phyloP scores from a whole-genome alignment of 2,329 filamentous ascomycete genomes.

The Cytospora leucostoma region DNA sequence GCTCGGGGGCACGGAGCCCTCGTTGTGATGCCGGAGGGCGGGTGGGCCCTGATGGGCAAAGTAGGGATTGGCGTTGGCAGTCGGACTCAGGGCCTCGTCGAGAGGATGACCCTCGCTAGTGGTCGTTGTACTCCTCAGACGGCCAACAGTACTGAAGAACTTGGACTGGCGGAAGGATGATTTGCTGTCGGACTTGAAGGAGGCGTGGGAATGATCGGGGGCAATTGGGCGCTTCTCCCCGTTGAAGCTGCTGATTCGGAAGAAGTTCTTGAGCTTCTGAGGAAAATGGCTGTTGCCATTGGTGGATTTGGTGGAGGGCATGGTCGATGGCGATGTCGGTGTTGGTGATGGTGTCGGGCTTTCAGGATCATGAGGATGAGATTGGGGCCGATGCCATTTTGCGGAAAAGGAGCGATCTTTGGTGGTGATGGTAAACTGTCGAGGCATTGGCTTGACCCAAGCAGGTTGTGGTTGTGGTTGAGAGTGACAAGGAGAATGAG shows the following conservation, averaged over 20 bases:
- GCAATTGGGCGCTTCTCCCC: constrained; percentile 31
- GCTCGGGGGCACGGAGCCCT: constrained; percentile 87
- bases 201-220: constrained; percentile 31
- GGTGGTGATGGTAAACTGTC: constrained; percentile 25
- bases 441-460: constrained; percentile 14
- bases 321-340: constrained; percentile 34
- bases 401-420: constrained; percentile 25
- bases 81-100: constrained; percentile 87
- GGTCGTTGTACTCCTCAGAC: constrained; percentile 86
- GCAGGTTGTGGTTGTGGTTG: background rate
- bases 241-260: constrained; percentile 62
- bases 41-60: constrained; percentile 96
- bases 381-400: constrained; percentile 27
- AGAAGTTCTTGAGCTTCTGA: constrained; percentile 70
- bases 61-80: constrained; percentile 93
- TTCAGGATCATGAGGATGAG: constrained; percentile 32
- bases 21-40: constrained; percentile 90
- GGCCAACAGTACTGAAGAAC: constrained; percentile 84
- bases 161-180: constrained; percentile 78
- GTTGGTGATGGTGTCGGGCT: constrained; percentile 28
- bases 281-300: constrained; percentile 62
- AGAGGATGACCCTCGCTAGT: constrained; percentile 90
- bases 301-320: constrained; percentile 58
- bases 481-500: background rate
- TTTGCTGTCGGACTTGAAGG: constrained; percentile 61